Evolutionary conservation across 129 eudicot species (phyloP).

Genomic region (Chrysanthemum seticuspe): DNA sequence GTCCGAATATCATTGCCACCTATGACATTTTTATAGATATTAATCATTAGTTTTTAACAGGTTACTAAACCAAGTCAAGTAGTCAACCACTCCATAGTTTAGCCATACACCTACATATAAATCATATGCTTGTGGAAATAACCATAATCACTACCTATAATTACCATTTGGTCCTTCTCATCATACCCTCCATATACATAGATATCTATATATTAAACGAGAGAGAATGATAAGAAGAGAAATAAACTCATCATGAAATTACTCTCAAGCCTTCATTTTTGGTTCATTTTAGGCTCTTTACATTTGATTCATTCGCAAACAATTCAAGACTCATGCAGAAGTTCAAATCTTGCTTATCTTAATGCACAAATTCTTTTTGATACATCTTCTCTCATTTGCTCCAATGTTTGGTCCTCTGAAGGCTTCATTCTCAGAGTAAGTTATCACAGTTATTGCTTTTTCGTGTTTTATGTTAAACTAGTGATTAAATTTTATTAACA

Average conservation of each 20-base stretch:
- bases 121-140: constrained; percentile 31
- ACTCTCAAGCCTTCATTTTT: constrained; percentile 28
- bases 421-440: constrained; percentile 74
- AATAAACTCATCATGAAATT: constrained; percentile 23
- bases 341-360: constrained; percentile 33
- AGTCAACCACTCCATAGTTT: constrained; percentile 22
- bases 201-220: not conserved
- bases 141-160: constrained; percentile 2
- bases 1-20: no score
- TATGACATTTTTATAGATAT: no score
- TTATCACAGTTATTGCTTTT: constrained; percentile 8
- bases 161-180: constrained; percentile 32
- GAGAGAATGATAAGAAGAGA: constrained; percentile 22
- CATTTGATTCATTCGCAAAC: constrained; percentile 48
- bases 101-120: not conserved
- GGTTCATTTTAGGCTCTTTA: constrained; percentile 26
- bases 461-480: not conserved
- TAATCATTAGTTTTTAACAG: not conserved
- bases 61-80: not conserved
- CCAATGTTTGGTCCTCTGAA: constrained; percentile 56
- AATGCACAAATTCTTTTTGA: constrained; percentile 45
- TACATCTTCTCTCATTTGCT: constrained; percentile 61
- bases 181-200: not conserved
- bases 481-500: not conserved
- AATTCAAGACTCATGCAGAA: constrained; percentile 55